phyloP scores from a whole-genome alignment of 169 alveolate species.

The Eimeria falciformis region DNA sequence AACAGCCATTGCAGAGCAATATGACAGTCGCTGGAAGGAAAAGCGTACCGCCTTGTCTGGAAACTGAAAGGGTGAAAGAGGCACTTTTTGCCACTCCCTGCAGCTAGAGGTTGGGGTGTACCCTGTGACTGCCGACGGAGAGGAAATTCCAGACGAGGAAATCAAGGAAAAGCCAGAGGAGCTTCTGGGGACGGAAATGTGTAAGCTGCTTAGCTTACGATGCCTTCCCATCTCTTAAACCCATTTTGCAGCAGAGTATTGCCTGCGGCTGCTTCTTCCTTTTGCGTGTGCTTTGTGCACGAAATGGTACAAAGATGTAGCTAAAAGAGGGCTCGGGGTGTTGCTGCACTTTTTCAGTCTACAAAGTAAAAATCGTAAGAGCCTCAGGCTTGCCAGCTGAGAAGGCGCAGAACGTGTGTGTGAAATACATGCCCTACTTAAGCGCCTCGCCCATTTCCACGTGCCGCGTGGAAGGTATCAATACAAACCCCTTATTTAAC shows the following conservation, averaged over 20 bases:
- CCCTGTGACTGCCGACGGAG: slow-evolving; percentile 42
- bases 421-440: neutral
- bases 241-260: too few species aligned
- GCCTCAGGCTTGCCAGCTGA: slow-evolving; percentile 37
- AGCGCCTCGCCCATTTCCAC: neutral
- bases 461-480: neutral
- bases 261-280: too few species aligned
- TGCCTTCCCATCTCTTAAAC: too few species aligned
- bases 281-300: neutral
- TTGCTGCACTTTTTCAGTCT: neutral
- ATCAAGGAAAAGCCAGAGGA: slow-evolving; percentile 61
- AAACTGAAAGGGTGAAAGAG: too few species aligned
- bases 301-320: too few species aligned
- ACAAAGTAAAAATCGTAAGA: neutral
- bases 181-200: slow-evolving; percentile 36
- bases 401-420: slow-evolving; percentile 34
- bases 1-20: too few species aligned
- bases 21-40: too few species aligned
- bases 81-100: too few species aligned
- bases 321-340: too few species aligned
- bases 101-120: slow-evolving; percentile 54
- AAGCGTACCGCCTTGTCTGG: neutral
- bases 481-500: neutral
- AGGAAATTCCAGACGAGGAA: slow-evolving; percentile 30
- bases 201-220: neutral